Conservation (phyloP, 2,329 filamentous ascomycete genomes). For the Colletotrichum lupini region DNA sequence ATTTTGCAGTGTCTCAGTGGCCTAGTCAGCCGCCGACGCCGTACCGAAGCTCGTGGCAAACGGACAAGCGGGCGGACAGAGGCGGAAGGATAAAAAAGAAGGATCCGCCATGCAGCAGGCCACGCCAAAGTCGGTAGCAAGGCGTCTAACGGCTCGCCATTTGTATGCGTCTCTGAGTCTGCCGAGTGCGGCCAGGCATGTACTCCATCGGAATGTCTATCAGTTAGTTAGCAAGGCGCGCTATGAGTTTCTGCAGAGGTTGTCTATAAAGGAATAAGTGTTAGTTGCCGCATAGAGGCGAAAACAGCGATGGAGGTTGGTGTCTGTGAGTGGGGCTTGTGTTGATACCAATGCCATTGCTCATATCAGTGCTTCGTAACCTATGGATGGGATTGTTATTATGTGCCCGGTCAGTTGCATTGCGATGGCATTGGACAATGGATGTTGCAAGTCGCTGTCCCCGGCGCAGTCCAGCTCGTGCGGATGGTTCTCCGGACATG, state of each 20-base stretch:
- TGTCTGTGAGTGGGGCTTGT: neutral
- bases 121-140: constrained; percentile 18
- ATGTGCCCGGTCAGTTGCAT: neutral
- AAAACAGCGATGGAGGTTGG: neutral
- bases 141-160: constrained; percentile 4
- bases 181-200: too few species aligned
- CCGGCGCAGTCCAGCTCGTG: neutral
- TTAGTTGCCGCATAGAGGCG: too few species aligned
- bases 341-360: neutral
- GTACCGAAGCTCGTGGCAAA: neutral
- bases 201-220: too few species aligned
- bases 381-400: neutral
- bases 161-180: neutral
- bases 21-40: neutral
- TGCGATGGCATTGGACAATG: neutral
- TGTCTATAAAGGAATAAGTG: too few species aligned
- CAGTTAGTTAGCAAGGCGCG: too few species aligned
- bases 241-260: too few species aligned
- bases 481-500: neutral
- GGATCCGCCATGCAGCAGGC: neutral
- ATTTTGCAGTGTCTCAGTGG: constrained; percentile 1
- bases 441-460: neutral
- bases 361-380: neutral
- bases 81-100: neutral
- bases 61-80: neutral